A percentile compares a stretch with the other conserved stretches of the same genome.
Evolutionary conservation across 805 yeast genomes (phyloP).

Genomic region (Candida boidinii): DNA sequence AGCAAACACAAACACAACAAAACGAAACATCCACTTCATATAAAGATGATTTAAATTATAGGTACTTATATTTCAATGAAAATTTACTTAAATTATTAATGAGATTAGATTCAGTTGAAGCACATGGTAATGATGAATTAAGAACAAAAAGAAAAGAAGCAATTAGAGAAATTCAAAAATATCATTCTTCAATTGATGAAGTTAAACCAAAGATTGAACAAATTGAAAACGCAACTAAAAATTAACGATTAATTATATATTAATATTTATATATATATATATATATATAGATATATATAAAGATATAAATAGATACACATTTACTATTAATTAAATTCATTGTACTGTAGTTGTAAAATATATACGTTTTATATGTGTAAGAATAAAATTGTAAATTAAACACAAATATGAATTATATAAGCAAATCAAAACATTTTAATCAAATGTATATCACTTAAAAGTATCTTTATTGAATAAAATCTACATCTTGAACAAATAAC

Average conservation of each 20-base stretch:
- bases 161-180: constrained; percentile 52
- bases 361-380: too few species aligned
- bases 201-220: constrained; percentile 13
- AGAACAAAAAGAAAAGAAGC: constrained; percentile 51
- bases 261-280: not conserved
- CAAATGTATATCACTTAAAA: too few species aligned
- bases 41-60: constrained; percentile 28
- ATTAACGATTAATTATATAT: not conserved
- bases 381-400: too few species aligned
- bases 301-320: too few species aligned
- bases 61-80: constrained; percentile 55
- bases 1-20: not conserved
- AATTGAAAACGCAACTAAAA: constrained; percentile 2
- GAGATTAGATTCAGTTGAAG: constrained; percentile 52
- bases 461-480: too few species aligned
- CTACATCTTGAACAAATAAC: too few species aligned
- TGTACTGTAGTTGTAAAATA: too few species aligned
- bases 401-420: too few species aligned
- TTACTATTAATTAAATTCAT: too few species aligned
- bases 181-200: constrained; percentile 45
- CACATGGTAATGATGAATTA: constrained; percentile 37
- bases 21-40: constrained; percentile 7
- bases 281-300: too few species aligned
- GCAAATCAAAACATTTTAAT: too few species aligned
- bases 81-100: constrained; percentile 57